These are phyloP conservation scores for Linanthus parryae DNA, from an alignment of 148 eudicot species.

Conservation along the genomic window DNA sequence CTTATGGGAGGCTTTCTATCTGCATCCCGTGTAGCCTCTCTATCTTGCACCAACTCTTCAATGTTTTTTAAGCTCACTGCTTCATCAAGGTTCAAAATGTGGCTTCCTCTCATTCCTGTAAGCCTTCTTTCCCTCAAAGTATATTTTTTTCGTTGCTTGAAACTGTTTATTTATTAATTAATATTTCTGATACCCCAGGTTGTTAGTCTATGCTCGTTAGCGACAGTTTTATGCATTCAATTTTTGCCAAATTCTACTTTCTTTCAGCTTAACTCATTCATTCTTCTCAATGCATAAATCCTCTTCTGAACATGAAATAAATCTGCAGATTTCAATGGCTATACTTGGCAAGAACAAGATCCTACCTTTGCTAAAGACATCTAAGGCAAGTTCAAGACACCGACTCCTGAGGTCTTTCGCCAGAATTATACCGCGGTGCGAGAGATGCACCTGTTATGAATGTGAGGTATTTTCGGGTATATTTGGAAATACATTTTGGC, in stretches of 20 bases:
- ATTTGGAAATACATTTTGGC: constrained; percentile 36
- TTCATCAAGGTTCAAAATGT: constrained; percentile 27
- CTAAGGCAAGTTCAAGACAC: constrained; percentile 17
- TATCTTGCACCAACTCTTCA: constrained; percentile 31
- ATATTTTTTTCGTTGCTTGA: no score
- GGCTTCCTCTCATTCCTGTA: constrained; percentile 37
- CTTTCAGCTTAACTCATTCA: no score
- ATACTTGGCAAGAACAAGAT: constrained; percentile 22
- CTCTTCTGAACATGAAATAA: no score
- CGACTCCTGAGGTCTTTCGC: constrained; percentile 25
- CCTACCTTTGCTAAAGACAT: constrained; percentile 16
- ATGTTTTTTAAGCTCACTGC: constrained; percentile 31
- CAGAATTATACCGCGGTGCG: constrained; percentile 24
- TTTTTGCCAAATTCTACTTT: no score
- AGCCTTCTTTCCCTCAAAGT: not conserved
- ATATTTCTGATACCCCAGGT: no score
- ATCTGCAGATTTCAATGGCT: constrained; percentile 25
- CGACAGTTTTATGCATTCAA: no score
- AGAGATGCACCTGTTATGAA: constrained; percentile 32
- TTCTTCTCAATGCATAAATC: no score
- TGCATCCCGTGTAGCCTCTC: constrained; percentile 23
- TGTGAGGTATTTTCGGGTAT: constrained; percentile 34
- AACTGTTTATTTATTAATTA: no score
- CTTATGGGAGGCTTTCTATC: constrained; percentile 37
- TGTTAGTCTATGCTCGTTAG: no score